A percentile compares a stretch with the other conserved stretches of the same genome.
Evolutionary conservation across 768 basidiomycete species (phyloP).

Genomic region (Rhodotorula toruloides): DNA sequence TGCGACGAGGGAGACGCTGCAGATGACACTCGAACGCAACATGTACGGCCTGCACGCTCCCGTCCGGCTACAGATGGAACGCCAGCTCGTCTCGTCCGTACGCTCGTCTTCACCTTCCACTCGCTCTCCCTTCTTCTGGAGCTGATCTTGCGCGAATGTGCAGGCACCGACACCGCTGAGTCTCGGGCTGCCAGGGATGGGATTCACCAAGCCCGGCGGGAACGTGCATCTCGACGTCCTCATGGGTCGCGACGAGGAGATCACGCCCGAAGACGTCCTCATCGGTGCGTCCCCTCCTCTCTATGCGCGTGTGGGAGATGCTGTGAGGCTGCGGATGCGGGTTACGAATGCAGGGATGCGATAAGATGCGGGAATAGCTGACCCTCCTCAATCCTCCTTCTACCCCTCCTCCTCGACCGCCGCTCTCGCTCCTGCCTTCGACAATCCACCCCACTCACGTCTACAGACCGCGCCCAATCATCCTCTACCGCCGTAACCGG

Average conservation of each 20-base stretch:
- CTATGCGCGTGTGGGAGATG: no score
- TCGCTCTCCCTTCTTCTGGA: not conserved
- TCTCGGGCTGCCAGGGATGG: not conserved
- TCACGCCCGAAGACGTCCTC: slow-evolving; percentile 76
- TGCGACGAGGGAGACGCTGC: slow-evolving; percentile 79
- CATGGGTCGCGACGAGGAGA: slow-evolving; percentile 80
- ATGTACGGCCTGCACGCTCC: slow-evolving; percentile 82
- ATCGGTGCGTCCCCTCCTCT: slow-evolving; percentile 53
- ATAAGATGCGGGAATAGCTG: not conserved
- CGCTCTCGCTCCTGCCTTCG: not conserved
- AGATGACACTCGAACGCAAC: slow-evolving; percentile 76
- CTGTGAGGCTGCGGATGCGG: not conserved
- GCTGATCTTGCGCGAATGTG: not conserved
- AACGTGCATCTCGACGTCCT: slow-evolving; percentile 89
- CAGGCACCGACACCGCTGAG: slow-evolving; percentile 2
- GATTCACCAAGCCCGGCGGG: slow-evolving; percentile 47
- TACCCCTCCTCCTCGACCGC: not conserved
- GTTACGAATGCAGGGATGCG: not conserved
- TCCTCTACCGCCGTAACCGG: slow-evolving; percentile 50
- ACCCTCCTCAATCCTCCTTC: not conserved
- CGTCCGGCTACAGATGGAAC: slow-evolving; percentile 86
- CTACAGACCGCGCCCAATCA: slow-evolving; percentile 56
- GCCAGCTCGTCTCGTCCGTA: slow-evolving; percentile 73
- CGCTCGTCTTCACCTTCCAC: no score
- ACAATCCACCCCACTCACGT: not conserved